Conservation (phyloP, 2,329 filamentous ascomycete species). For the Didymella sp. region DNA sequence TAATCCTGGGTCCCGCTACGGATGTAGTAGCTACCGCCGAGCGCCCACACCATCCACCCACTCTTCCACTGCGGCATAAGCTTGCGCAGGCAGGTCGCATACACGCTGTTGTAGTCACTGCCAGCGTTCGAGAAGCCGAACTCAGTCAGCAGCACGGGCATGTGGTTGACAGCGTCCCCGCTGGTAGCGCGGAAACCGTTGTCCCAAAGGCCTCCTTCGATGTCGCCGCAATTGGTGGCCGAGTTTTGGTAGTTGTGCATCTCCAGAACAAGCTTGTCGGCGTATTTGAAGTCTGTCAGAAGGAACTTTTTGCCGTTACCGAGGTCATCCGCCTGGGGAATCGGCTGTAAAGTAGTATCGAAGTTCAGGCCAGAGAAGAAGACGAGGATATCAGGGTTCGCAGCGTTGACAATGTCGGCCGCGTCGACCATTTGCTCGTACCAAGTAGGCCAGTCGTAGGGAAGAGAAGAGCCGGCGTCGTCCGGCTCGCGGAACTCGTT, state of each 20-base stretch:
- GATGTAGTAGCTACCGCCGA: constrained; percentile 66
- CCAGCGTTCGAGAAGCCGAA: constrained; percentile 60
- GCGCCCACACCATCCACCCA: constrained; percentile 66
- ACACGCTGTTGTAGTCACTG: constrained; percentile 57
- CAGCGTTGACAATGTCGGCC: constrained; percentile 58
- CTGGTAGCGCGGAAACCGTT: constrained; percentile 63
- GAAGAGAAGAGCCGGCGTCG: constrained; percentile 35
- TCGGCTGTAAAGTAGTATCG: constrained; percentile 62
- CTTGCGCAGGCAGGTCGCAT: constrained; percentile 60
- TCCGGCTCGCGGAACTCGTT: constrained; percentile 57
- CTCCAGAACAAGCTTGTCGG: constrained; percentile 65
- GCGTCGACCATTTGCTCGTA: constrained; percentile 60
- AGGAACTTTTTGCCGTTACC: constrained; percentile 58
- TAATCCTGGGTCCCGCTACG: constrained; percentile 55
- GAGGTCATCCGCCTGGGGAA: constrained; percentile 59
- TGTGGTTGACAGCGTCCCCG: constrained; percentile 50
- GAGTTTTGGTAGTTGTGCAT: constrained; percentile 66
- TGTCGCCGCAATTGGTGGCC: constrained; percentile 57
- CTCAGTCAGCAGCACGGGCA: constrained; percentile 65
- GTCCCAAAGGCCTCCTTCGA: constrained; percentile 57
- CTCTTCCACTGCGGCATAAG: constrained; percentile 64
- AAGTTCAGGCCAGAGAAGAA: constrained; percentile 66
- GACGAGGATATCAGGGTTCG: constrained; percentile 62
- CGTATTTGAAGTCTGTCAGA: constrained; percentile 57
- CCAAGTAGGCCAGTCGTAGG: constrained; percentile 66